Percentiles rank a stretch among this genome's conserved stretches.
Conservation (phyloP, 1,284 basidiomycete species). For the Polyporus tsugae region DNA sequence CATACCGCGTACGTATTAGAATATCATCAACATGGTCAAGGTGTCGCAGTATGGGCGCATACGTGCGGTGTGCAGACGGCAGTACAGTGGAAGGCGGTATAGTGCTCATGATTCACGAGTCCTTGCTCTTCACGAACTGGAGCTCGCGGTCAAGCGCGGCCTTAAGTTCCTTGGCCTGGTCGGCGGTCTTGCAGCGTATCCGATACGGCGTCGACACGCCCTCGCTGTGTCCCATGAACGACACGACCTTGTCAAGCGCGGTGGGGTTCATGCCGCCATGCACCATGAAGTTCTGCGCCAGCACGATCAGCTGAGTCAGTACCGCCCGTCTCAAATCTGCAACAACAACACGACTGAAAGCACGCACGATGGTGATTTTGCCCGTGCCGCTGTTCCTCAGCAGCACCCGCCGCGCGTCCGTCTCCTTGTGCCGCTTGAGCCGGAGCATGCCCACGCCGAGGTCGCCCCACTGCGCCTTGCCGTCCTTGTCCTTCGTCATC, state of each 20-base stretch:
- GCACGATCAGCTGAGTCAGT: neutral
- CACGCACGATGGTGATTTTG: conserved; percentile 73
- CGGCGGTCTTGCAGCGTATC: conserved; percentile 69
- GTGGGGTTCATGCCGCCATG: conserved; percentile 62
- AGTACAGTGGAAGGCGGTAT: neutral
- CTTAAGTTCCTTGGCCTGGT: conserved; percentile 65
- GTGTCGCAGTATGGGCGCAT: neutral
- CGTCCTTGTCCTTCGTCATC: conserved; percentile 60
- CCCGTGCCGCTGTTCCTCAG: conserved; percentile 76
- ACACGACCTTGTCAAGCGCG: conserved; percentile 58
- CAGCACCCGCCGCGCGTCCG: conserved; percentile 61
- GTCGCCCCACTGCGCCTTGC: conserved; percentile 63
- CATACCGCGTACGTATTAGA: conserved; percentile 13
- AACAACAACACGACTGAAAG: neutral
- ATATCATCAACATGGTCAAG: conserved; percentile 2
- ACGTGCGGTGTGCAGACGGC: neutral
- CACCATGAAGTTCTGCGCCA: conserved; percentile 72
- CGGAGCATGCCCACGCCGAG: conserved; percentile 69
- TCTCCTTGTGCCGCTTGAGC: conserved; percentile 75
- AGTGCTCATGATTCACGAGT: conserved; percentile 16
- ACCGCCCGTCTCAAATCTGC: neutral
- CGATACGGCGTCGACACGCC: conserved; percentile 66
- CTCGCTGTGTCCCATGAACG: conserved; percentile 76
- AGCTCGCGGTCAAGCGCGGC: conserved; percentile 72
- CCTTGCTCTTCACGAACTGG: conserved; percentile 42